A percentile compares a stretch with the other conserved stretches of the same genome.
Evolutionary conservation across 345 rosid genomes (phyloP).

Genomic region (Dovyalis caffra): DNA sequence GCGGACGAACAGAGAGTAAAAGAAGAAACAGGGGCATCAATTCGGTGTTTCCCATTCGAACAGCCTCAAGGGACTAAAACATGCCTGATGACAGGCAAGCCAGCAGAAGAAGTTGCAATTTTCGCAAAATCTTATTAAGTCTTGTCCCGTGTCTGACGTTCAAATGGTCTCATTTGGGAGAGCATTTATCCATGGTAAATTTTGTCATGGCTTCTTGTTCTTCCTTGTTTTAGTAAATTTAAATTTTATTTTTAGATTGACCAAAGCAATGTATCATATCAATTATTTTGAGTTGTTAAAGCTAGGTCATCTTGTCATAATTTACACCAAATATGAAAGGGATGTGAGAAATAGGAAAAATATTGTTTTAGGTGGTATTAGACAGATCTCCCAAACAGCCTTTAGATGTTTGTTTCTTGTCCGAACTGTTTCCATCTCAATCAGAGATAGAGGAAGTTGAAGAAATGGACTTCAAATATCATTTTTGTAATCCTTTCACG

Average conservation of each 20-base stretch:
- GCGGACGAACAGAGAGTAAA: slow-evolving; percentile 72
- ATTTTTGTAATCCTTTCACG: background rate
- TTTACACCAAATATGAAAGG: background rate
- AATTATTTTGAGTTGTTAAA: background rate
- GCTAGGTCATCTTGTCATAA: background rate
- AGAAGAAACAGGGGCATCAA: slow-evolving; percentile 96
- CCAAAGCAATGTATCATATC: background rate
- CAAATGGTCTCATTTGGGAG: background rate
- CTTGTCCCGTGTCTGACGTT: background rate
- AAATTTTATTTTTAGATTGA: background rate
- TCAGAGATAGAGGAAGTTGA: background rate
- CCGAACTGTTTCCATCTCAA: background rate
- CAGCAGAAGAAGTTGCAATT: slow-evolving; percentile 80
- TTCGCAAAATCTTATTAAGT: slow-evolving; percentile 80
- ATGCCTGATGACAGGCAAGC: slow-evolving; percentile 82
- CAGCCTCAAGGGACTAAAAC: slow-evolving; percentile 62
- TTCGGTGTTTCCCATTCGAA: slow-evolving; percentile 84
- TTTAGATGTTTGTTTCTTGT: background rate
- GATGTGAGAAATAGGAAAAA: background rate
- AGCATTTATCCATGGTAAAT: background rate
- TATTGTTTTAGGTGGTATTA: background rate
- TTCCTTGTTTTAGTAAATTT: background rate
- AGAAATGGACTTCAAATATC: background rate
- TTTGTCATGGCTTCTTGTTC: background rate
- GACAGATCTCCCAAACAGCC: background rate